Evolutionary conservation across 352 stramenopile genomes (phyloP).

Genomic region (Globisporangium nodosum): DNA sequence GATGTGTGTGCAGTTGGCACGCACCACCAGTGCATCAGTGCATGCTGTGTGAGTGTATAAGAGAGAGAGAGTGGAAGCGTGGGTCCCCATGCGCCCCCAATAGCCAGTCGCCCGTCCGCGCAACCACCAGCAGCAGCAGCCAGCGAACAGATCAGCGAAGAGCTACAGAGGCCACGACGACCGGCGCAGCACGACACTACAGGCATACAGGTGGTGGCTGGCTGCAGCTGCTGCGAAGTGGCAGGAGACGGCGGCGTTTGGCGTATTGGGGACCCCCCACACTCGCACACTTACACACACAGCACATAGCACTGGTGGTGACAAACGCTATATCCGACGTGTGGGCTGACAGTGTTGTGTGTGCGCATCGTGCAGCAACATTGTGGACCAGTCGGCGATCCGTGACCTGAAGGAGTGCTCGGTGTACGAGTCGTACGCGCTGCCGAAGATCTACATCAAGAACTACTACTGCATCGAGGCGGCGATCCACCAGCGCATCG

Average conservation of each 20-base stretch:
- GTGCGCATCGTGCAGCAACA: constrained; percentile 78
- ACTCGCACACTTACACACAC: no score
- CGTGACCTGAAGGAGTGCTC: constrained; percentile 98
- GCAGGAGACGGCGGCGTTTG: no score
- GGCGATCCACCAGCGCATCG: constrained; percentile 99
- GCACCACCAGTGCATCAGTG: background rate
- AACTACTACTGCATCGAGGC: constrained; percentile 99
- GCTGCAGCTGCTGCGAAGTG: background rate
- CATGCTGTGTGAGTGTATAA: no score
- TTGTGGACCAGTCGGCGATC: constrained; percentile 98
- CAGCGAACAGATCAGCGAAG: background rate
- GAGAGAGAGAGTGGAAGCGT: no score
- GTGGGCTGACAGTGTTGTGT: background rate
- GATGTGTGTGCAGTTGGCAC: background rate
- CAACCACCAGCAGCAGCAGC: background rate
- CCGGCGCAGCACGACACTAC: background rate
- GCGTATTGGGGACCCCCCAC: no score
- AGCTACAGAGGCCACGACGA: background rate
- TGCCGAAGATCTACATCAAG: constrained; percentile 99
- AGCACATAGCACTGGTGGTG: no score
- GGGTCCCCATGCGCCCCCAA: no score
- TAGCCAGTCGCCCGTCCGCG: background rate
- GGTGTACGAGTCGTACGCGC: constrained; percentile 98
- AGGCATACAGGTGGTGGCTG: background rate
- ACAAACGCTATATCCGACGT: no score